These are phyloP conservation scores for Penicillium ucsense DNA, from an alignment of 495 filamentous ascomycete genomes.

Conservation along the genomic window DNA sequence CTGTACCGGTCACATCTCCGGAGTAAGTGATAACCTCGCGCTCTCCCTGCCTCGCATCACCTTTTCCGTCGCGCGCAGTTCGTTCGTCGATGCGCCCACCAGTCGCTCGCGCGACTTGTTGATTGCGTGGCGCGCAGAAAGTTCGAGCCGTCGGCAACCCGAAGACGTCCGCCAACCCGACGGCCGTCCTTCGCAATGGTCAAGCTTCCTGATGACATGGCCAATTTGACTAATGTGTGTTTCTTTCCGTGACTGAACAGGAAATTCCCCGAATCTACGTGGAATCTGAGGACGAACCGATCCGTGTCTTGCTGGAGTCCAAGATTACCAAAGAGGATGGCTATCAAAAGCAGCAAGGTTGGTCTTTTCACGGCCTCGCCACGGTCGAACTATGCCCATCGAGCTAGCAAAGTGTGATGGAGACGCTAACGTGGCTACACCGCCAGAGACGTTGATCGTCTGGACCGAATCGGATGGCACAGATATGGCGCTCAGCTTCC, in stretches of 20 bases:
- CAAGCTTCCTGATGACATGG: too few species aligned
- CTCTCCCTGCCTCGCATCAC: constrained; percentile 1
- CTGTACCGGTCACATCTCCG: constrained; percentile 67
- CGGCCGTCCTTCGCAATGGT: neutral
- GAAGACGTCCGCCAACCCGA: neutral
- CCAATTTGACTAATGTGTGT: neutral
- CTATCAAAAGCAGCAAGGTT: constrained; percentile 98
- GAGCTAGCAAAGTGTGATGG: neutral
- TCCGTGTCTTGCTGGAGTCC: constrained; percentile 73
- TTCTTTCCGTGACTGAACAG: constrained; percentile 19
- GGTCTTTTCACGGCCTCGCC: constrained; percentile 12
- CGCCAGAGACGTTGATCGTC: constrained; percentile 85
- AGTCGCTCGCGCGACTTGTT: constrained; percentile 5
- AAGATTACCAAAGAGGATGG: constrained; percentile 89
- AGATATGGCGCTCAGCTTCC: constrained; percentile 98
- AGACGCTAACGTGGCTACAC: constrained; percentile 18
- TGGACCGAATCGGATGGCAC: constrained; percentile 85
- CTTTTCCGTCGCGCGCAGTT: neutral
- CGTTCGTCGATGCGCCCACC: neutral
- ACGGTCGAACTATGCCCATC: neutral
- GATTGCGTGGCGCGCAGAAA: constrained; percentile 11
- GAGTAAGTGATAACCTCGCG: constrained; percentile 46
- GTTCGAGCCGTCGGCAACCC: neutral
- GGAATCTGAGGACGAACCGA: constrained; percentile 83
- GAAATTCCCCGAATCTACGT: constrained; percentile 84